These are phyloP conservation scores for Teunomyces panamensis DNA, from an alignment of 805 yeast genomes.

Conservation along the genomic window DNA sequence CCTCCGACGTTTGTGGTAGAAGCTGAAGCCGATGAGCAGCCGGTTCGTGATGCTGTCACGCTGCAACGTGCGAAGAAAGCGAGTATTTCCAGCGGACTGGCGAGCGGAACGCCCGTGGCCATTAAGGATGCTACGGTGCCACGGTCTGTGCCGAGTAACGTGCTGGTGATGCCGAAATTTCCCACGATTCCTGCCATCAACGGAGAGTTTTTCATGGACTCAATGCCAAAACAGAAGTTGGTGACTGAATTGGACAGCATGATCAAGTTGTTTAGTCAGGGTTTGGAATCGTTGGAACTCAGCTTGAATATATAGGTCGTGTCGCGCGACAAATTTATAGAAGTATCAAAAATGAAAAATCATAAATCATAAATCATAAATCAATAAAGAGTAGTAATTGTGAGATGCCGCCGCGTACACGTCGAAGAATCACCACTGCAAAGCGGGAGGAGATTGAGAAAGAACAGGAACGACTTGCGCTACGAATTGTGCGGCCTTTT, in stretches of 20 bases:
- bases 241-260: constrained; percentile 36
- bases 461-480: constrained; percentile 36
- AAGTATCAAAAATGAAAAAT: background rate
- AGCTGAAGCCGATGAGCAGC: background rate
- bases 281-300: constrained; percentile 40
- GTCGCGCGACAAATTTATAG: background rate
- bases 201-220: constrained; percentile 36
- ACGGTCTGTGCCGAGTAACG: constrained; percentile 8
- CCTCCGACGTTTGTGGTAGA: constrained; percentile 5
- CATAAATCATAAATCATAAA: background rate
- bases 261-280: constrained; percentile 36
- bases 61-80: constrained; percentile 4
- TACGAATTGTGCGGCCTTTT: constrained; percentile 55
- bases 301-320: constrained; percentile 12
- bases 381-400: background rate
- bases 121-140: constrained; percentile 3
- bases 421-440: constrained; percentile 43
- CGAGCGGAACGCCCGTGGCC: constrained; percentile 1
- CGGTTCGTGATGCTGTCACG: background rate
- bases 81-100: background rate
- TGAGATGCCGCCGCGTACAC: constrained; percentile 40
- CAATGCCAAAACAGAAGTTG: constrained; percentile 33
- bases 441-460: constrained; percentile 40
- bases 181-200: constrained; percentile 37
- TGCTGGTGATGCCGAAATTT: constrained; percentile 16